phyloP scores from a whole-genome alignment of 2,329 filamentous ascomycete species.

The Hirsutella minnesotensis region DNA sequence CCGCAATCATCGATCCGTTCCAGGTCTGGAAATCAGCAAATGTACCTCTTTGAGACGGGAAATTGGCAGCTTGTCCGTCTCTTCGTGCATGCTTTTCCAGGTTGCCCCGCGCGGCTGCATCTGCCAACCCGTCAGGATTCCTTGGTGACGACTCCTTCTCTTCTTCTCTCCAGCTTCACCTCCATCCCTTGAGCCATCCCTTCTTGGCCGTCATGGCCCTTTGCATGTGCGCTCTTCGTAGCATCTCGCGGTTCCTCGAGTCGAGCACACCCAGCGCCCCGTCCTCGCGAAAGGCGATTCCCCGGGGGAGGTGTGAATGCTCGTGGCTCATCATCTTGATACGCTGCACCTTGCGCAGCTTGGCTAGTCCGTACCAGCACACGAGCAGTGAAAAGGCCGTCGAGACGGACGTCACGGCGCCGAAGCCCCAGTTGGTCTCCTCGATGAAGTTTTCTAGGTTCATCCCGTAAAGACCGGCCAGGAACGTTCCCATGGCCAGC shows the following conservation, averaged over 20 bases:
- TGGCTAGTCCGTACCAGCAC: constrained; percentile 72
- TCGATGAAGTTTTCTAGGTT: constrained; percentile 98
- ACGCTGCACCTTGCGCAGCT: constrained; percentile 74
- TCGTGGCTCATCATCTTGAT: constrained; percentile 63
- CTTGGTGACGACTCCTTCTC: background rate
- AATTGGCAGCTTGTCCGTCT: no score
- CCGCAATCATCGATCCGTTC: no score
- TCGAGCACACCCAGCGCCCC: constrained; percentile 39
- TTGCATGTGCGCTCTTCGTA: constrained; percentile 38
- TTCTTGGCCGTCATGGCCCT: constrained; percentile 26
- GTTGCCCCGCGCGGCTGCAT: no score
- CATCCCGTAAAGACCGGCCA: constrained; percentile 99
- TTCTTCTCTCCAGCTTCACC: background rate
- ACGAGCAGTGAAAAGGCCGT: constrained; percentile 63
- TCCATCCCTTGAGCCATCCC: constrained; percentile 13
- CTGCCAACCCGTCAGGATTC: no score
- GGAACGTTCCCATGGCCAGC: constrained; percentile 87
- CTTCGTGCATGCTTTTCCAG: no score
- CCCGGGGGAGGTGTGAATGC: constrained; percentile 24
- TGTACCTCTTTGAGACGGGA: no score
- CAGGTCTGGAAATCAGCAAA: no score
- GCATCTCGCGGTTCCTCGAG: constrained; percentile 40
- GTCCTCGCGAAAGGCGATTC: constrained; percentile 33
- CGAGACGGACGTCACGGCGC: constrained; percentile 59
- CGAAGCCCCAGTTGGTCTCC: constrained; percentile 80